Percentiles rank a stretch among this genome's conserved stretches.
Evolutionary conservation across 768 basidiomycete species (phyloP).

Genomic region (Omphalotus guepiniiformis): DNA sequence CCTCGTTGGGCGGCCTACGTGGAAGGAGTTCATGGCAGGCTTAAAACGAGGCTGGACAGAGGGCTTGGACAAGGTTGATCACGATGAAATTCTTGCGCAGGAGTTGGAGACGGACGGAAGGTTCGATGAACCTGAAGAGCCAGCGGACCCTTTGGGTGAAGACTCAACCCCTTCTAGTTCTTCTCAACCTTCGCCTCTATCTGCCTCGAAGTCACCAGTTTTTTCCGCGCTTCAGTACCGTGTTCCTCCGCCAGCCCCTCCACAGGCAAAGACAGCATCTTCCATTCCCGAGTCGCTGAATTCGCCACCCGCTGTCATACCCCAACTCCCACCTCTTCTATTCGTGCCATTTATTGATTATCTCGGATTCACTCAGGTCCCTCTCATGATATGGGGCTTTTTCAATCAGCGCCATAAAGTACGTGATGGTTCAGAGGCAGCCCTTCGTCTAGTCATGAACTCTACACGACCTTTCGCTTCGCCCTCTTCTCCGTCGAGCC

Average conservation of each 20-base stretch:
- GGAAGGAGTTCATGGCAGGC: conserved; percentile 95
- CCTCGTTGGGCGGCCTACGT: conserved; percentile 81
- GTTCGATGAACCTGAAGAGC: conserved; percentile 64
- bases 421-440: conserved; percentile 76
- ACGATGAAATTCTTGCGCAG: conserved; percentile 65
- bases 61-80: conserved; percentile 60
- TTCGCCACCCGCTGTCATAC: conserved; percentile 51
- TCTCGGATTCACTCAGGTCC: conserved; percentile 80
- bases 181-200: background rate
- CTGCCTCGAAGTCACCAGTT: conserved; percentile 18
- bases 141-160: conserved; percentile 5
- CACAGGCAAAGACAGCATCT: conserved; percentile 14
- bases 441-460: conserved; percentile 64
- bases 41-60: conserved; percentile 82
- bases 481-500: conserved; percentile 16
- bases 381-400: conserved; percentile 87
- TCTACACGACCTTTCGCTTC: conserved; percentile 57
- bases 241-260: conserved; percentile 19
- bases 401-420: conserved; percentile 87
- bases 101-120: conserved; percentile 66
- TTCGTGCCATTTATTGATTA: conserved; percentile 71
- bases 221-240: conserved; percentile 29
- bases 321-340: conserved; percentile 74
- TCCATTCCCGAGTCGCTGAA: conserved; percentile 31
- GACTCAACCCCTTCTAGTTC: conserved; percentile 19